Percentiles rank a stretch among this genome's conserved stretches.
Evolutionary conservation across 108 stramenopile species (phyloP).

Genomic region (Epithemia pelagica): DNA sequence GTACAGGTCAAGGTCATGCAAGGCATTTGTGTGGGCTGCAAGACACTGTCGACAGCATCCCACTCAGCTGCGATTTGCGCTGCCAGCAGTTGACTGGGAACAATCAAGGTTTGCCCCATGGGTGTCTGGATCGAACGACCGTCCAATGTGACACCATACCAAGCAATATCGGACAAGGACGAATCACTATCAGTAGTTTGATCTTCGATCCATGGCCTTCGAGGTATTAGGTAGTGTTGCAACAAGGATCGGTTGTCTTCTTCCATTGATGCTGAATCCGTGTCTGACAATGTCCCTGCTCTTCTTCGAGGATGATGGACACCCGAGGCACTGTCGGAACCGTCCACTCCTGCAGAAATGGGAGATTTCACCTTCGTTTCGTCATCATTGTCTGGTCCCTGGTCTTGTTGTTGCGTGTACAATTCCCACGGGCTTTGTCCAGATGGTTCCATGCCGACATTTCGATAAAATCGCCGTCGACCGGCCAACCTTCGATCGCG

Average conservation of each 20-base stretch:
- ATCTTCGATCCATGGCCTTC: slow-evolving; percentile 14
- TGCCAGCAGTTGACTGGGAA: slow-evolving; percentile 78
- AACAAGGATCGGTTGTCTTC: background rate
- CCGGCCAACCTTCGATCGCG: slow-evolving; percentile 34
- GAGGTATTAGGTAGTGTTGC: slow-evolving; percentile 21
- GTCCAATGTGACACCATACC: slow-evolving; percentile 80
- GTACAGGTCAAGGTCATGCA: slow-evolving; percentile 95
- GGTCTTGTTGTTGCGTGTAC: slow-evolving; percentile 1
- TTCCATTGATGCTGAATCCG: background rate
- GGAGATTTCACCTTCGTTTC: slow-evolving; percentile 40
- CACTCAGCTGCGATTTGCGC: slow-evolving; percentile 89
- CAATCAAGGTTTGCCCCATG: slow-evolving; percentile 53
- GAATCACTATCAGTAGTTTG: background rate
- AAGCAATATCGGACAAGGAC: slow-evolving; percentile 8
- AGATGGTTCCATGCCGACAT: slow-evolving; percentile 46
- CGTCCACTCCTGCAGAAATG: slow-evolving; percentile 85
- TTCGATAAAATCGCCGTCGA: slow-evolving; percentile 64
- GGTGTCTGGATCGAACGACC: slow-evolving; percentile 72
- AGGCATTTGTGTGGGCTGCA: slow-evolving; percentile 94
- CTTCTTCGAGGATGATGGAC: slow-evolving; percentile 22
- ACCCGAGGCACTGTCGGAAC: slow-evolving; percentile 66
- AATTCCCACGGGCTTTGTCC: slow-evolving; percentile 26
- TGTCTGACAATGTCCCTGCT: too few species aligned
- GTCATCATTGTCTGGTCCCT: slow-evolving; percentile 2
- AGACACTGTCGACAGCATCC: slow-evolving; percentile 70